These are phyloP conservation scores for Leptomonas seymouri DNA, from an alignment of 208 protist genomes.

Conservation along the genomic window DNA sequence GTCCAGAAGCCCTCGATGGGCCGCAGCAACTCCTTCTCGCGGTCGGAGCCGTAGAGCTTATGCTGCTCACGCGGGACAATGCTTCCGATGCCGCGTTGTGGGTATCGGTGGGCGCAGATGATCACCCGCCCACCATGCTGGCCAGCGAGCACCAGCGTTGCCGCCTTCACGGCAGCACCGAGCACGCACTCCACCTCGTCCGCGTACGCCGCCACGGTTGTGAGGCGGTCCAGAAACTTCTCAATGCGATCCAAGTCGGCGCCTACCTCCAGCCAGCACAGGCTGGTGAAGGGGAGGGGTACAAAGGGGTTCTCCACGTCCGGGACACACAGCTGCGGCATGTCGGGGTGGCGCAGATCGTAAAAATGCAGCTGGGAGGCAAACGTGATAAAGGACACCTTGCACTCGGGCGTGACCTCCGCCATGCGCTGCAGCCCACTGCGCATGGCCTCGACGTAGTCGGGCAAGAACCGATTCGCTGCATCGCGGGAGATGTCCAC, in stretches of 20 bases:
- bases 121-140: constrained; percentile 83
- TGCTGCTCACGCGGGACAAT: constrained; percentile 82
- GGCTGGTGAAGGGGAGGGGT: constrained; percentile 86
- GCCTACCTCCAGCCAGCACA: constrained; percentile 90
- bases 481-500: constrained; percentile 81
- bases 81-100: constrained; percentile 67
- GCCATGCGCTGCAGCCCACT: constrained; percentile 77
- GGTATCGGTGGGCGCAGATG: constrained; percentile 53
- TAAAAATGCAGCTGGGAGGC: constrained; percentile 91
- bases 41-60: constrained; percentile 83
- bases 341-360: constrained; percentile 71
- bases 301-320: constrained; percentile 91
- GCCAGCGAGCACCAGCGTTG: constrained; percentile 76
- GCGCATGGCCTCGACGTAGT: constrained; percentile 73
- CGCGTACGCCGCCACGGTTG: constrained; percentile 42
- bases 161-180: constrained; percentile 81
- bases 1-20: constrained; percentile 88
- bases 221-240: constrained; percentile 61
- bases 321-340: constrained; percentile 82
- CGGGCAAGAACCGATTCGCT: constrained; percentile 59
- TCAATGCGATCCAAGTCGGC: constrained; percentile 62
- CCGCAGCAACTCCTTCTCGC: constrained; percentile 85
- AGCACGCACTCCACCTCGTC: constrained; percentile 67
- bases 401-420: constrained; percentile 59
- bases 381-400: constrained; percentile 91